Evolutionary conservation across 495 filamentous ascomycete genomes (phyloP).

Genomic region (Penicillium verhagenii): DNA sequence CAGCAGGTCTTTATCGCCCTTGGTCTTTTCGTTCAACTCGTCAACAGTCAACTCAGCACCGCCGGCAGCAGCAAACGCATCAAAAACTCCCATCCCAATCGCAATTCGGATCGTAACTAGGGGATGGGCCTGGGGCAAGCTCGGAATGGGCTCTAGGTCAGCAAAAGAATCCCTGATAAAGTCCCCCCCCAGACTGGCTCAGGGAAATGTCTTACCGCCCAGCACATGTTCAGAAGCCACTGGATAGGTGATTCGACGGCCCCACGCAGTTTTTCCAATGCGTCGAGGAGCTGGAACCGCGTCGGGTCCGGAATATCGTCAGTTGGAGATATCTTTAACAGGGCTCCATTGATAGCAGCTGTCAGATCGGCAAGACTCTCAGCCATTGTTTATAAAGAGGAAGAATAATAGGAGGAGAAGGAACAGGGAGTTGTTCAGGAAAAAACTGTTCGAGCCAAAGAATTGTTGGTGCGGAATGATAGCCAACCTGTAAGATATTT

Average conservation of each 20-base stretch:
- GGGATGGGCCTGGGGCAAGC: no score
- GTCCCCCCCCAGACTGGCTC: no score
- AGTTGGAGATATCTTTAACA: not conserved
- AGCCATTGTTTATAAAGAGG: no score
- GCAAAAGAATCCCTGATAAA: no score
- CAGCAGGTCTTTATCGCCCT: conserved; percentile 21
- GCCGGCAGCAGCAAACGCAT: not conserved
- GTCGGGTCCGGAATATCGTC: not conserved
- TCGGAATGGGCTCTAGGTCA: no score
- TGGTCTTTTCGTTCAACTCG: conserved; percentile 11
- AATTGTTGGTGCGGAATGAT: no score
- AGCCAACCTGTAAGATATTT: no score
- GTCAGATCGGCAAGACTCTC: not conserved
- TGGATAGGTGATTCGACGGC: not conserved
- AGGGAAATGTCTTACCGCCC: no score
- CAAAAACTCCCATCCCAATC: not conserved
- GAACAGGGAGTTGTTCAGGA: no score
- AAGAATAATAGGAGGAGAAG: no score
- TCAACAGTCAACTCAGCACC: not conserved
- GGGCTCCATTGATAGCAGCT: not conserved
- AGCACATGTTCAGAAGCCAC: not conserved
- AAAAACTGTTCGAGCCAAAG: no score
- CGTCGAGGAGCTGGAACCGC: not conserved
- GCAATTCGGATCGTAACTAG: not conserved
- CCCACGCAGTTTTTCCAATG: not conserved